Conservation (phyloP, 2,329 filamentous ascomycete genomes). For the Epichloe sp. region DNA sequence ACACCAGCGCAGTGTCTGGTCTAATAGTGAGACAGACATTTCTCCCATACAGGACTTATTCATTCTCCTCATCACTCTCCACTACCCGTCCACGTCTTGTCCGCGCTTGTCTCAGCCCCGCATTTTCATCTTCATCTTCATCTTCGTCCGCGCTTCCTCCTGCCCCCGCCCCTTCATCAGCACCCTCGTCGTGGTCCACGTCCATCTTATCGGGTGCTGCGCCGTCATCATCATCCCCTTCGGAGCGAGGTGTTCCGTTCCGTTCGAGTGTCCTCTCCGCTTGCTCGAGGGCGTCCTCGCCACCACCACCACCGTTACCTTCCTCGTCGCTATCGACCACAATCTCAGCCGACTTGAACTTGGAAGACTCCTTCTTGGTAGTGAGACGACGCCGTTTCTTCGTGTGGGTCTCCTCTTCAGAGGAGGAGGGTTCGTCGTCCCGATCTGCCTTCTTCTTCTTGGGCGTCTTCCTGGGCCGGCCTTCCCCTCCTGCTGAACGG, state of each 20-base stretch:
- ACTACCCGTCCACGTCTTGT: conserved; percentile 37
- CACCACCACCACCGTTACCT: conserved; percentile 21
- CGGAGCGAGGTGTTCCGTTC: conserved; percentile 22
- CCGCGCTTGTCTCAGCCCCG: conserved; percentile 29
- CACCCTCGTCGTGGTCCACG: conserved; percentile 28
- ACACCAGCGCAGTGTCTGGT: no score
- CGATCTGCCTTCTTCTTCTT: conserved; percentile 42
- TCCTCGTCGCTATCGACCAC: conserved; percentile 61
- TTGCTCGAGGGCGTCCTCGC: conserved; percentile 30
- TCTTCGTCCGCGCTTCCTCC: conserved; percentile 15
- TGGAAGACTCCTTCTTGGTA: conserved; percentile 38
- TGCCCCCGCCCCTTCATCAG: not conserved
- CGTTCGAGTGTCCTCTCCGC: conserved; percentile 29
- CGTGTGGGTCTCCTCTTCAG: conserved; percentile 31
- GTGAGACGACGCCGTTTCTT: conserved; percentile 50
- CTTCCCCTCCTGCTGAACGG: conserved; percentile 24
- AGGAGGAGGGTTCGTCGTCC: conserved; percentile 31
- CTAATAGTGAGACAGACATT: not conserved
- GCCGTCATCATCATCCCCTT: conserved; percentile 24
- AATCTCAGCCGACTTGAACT: conserved; percentile 79
- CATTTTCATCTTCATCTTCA: conserved; percentile 30
- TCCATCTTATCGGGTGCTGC: conserved; percentile 37
- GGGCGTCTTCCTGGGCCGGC: conserved; percentile 26
- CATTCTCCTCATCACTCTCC: conserved; percentile 16
- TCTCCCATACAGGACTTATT: not conserved